These are phyloP conservation scores for Fragaria iinumae DNA, from an alignment of 306 rosid species.

Conservation along the genomic window DNA sequence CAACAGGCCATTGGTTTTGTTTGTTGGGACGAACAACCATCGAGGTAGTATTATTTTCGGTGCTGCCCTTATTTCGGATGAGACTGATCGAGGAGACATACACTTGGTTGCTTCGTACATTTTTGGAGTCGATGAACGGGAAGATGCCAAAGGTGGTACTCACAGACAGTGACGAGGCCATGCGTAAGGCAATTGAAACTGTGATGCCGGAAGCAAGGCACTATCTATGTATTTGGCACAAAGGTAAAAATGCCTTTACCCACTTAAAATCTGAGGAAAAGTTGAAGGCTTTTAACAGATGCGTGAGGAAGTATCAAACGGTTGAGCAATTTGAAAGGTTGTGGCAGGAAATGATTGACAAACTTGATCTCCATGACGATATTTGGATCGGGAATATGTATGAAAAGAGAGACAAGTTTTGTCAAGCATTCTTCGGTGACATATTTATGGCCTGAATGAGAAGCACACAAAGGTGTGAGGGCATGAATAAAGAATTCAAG, in stretches of 20 bases:
- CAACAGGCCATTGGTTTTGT: no score
- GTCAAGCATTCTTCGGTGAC: neutral
- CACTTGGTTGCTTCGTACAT: neutral
- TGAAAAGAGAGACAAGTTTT: neutral
- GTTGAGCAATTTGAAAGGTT: neutral
- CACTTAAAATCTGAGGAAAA: neutral
- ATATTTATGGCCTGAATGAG: neutral
- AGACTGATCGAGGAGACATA: no score
- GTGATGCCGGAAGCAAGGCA: no score
- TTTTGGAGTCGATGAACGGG: no score
- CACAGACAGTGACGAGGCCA: neutral
- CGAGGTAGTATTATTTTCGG: no score
- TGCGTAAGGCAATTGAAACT: neutral
- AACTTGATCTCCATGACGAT: neutral
- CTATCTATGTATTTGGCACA: no score
- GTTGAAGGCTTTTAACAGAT: neutral
- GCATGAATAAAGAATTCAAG: no score
- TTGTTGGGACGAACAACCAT: no score
- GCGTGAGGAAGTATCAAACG: neutral
- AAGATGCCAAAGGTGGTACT: neutral
- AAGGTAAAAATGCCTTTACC: no score
- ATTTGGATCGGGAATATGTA: neutral
- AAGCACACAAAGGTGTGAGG: no score
- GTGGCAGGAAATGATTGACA: neutral
- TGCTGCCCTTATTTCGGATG: no score